A percentile compares a stretch with the other conserved stretches of the same genome.
Conservation (phyloP, 1,284 basidiomycete species). For the Gomphus sp. region DNA sequence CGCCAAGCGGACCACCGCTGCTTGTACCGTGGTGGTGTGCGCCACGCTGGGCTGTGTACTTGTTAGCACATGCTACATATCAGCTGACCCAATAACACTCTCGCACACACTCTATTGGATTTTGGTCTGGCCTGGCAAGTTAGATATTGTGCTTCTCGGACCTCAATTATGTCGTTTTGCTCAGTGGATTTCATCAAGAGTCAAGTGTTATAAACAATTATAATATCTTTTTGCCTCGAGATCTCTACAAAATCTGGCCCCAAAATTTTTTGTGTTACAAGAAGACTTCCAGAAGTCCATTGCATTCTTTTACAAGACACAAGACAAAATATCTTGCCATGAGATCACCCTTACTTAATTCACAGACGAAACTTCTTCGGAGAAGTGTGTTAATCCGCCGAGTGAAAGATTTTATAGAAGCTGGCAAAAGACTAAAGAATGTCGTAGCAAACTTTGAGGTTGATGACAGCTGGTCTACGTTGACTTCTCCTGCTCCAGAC, state of each 20-base stretch:
- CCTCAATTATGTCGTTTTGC: conserved; percentile 14
- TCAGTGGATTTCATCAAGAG: background rate
- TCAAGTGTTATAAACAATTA: background rate
- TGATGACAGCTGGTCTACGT: conserved; percentile 36
- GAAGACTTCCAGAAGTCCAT: conserved; percentile 43
- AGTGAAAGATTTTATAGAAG: conserved; percentile 31
- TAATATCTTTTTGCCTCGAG: conserved; percentile 23
- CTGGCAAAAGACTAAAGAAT: conserved; percentile 33
- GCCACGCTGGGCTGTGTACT: too few relatives aligned
- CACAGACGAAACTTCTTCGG: background rate
- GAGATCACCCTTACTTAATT: conserved; percentile 11
- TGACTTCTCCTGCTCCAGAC: background rate
- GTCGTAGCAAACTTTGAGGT: conserved; percentile 40
- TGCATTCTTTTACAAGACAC: conserved; percentile 30
- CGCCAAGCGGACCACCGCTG: too few relatives aligned
- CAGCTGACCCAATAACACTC: too few relatives aligned
- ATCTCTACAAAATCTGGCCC: conserved; percentile 41
- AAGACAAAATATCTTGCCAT: conserved; percentile 36
- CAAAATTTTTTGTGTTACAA: conserved; percentile 45
- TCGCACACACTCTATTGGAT: conserved; percentile 53
- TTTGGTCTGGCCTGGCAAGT: conserved; percentile 42
- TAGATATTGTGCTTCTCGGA: conserved; percentile 31
- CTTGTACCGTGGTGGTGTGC: too few relatives aligned
- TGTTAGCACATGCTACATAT: too few relatives aligned
- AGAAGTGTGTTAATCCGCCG: conserved; percentile 31